Evolutionary conservation across 2,329 filamentous ascomycete genomes (phyloP).

Genomic region (Penicillium sp.): DNA sequence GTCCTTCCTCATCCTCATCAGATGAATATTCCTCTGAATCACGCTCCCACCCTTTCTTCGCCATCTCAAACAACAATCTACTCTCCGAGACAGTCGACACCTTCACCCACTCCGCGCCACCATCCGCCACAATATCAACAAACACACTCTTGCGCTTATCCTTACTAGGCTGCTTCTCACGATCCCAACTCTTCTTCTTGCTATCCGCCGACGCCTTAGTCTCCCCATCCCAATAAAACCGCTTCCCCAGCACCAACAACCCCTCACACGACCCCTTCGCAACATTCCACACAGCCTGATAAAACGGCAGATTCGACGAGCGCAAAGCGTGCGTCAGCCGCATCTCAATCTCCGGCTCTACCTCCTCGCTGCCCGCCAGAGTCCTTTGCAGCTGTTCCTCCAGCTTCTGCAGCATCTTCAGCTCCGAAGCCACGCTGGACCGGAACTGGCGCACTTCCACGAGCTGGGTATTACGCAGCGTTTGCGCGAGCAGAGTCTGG

Average conservation of each 20-base stretch:
- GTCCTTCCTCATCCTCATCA: slow-evolving; percentile 21
- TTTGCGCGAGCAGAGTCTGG: slow-evolving; percentile 37
- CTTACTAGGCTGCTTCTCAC: slow-evolving; percentile 29
- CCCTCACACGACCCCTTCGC: slow-evolving; percentile 52
- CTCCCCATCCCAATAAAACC: slow-evolving; percentile 46
- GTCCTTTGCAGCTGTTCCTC: slow-evolving; percentile 20
- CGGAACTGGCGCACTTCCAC: slow-evolving; percentile 49
- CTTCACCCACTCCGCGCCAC: slow-evolving; percentile 62
- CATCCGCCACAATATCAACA: slow-evolving; percentile 59
- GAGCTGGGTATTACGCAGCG: slow-evolving; percentile 41
- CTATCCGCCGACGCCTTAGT: slow-evolving; percentile 4
- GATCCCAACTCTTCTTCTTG: slow-evolving; percentile 7
- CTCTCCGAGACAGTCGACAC: slow-evolving; percentile 61
- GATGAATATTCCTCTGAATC: slow-evolving; percentile 44
- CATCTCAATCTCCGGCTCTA: slow-evolving; percentile 23
- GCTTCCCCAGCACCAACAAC: slow-evolving; percentile 53
- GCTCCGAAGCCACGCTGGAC: slow-evolving; percentile 45
- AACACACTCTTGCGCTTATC: slow-evolving; percentile 49
- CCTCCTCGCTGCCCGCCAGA: slow-evolving; percentile 7
- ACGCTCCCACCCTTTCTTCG: slow-evolving; percentile 59
- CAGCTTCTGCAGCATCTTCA: slow-evolving; percentile 45
- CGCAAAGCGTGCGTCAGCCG: slow-evolving; percentile 52
- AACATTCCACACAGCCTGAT: slow-evolving; percentile 57
- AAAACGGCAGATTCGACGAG: slow-evolving; percentile 62
- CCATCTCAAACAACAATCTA: slow-evolving; percentile 61